phyloP scores from a whole-genome alignment of 768 basidiomycete genomes.

The Dacryopinax spathularia region DNA sequence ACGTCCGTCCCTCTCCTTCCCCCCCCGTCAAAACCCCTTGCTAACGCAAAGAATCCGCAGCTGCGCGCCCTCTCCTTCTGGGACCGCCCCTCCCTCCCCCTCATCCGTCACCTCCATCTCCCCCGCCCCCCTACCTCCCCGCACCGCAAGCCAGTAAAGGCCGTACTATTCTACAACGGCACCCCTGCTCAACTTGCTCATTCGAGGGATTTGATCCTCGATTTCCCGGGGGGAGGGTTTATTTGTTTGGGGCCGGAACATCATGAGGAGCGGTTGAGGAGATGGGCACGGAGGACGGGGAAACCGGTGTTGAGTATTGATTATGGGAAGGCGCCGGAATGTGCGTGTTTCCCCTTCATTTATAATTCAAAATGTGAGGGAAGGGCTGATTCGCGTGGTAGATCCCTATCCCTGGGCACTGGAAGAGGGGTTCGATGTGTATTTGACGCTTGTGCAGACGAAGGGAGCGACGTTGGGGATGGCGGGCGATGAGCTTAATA shows the following conservation, averaged over 20 bases:
- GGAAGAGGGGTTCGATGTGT: slow-evolving; percentile 88
- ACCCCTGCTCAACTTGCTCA: slow-evolving; percentile 47
- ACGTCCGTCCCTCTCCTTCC: slow-evolving; percentile 35
- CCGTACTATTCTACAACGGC: slow-evolving; percentile 67
- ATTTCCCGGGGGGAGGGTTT: slow-evolving; percentile 93
- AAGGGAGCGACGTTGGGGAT: slow-evolving; percentile 73
- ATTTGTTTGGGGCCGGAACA: slow-evolving; percentile 92
- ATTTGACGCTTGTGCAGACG: slow-evolving; percentile 65
- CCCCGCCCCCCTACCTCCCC: slow-evolving; percentile 63
- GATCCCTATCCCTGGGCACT: slow-evolving; percentile 96
- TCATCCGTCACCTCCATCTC: slow-evolving; percentile 64
- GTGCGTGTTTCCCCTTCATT: slow-evolving; percentile 30
- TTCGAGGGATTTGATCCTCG: slow-evolving; percentile 70
- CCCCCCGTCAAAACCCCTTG: background rate
- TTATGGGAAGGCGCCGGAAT: slow-evolving; percentile 95
- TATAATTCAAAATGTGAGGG: background rate
- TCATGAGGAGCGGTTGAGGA: slow-evolving; percentile 82
- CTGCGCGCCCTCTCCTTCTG: slow-evolving; percentile 46
- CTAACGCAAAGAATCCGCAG: slow-evolving; percentile 31
- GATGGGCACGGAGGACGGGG: slow-evolving; percentile 69
- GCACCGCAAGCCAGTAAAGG: slow-evolving; percentile 69
- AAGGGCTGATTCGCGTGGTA: slow-evolving; percentile 19
- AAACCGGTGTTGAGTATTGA: slow-evolving; percentile 75
- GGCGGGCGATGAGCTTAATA: slow-evolving; percentile 62
- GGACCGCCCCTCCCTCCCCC: slow-evolving; percentile 43